phyloP scores from a whole-genome alignment of 2,329 filamentous ascomycete species.

The Geosmithia morbida region DNA sequence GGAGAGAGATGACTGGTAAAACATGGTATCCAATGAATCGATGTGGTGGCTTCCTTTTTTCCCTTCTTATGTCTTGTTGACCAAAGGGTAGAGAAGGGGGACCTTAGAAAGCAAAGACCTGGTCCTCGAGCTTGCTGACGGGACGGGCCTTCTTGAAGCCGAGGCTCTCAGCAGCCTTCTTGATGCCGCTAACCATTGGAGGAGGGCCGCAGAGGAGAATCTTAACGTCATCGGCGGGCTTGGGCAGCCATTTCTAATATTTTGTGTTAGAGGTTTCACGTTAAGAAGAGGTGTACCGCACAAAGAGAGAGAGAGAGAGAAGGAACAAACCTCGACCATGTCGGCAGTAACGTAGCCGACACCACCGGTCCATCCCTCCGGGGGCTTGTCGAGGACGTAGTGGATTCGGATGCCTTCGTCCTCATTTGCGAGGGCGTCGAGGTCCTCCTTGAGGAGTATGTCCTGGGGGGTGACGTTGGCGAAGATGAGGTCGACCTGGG shows the following conservation, averaged over 20 bases:
- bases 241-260: conserved; percentile 59
- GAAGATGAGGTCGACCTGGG: conserved; percentile 88
- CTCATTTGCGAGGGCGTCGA: conserved; percentile 63
- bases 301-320: not conserved
- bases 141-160: conserved; percentile 87
- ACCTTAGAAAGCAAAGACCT: conserved; percentile 78
- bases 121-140: conserved; percentile 95
- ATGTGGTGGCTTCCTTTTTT: too few relatives aligned
- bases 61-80: too few relatives aligned
- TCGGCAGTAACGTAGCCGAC: conserved; percentile 91
- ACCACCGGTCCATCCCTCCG: conserved; percentile 79
- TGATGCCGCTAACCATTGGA: conserved; percentile 92
- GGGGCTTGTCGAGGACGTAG: conserved; percentile 94
- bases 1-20: not conserved
- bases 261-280: conserved; percentile 11
- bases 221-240: conserved; percentile 78
- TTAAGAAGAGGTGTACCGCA: not conserved
- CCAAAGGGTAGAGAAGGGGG: not conserved
- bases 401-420: conserved; percentile 76
- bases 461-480: conserved; percentile 91
- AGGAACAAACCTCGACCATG: conserved; percentile 66
- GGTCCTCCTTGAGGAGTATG: conserved; percentile 83
- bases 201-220: conserved; percentile 89
- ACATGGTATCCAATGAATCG: not conserved
- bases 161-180: conserved; percentile 82